Evolutionary conservation across 106 monocot species (phyloP).

Genomic region (Dioscorea dumetorum): DNA sequence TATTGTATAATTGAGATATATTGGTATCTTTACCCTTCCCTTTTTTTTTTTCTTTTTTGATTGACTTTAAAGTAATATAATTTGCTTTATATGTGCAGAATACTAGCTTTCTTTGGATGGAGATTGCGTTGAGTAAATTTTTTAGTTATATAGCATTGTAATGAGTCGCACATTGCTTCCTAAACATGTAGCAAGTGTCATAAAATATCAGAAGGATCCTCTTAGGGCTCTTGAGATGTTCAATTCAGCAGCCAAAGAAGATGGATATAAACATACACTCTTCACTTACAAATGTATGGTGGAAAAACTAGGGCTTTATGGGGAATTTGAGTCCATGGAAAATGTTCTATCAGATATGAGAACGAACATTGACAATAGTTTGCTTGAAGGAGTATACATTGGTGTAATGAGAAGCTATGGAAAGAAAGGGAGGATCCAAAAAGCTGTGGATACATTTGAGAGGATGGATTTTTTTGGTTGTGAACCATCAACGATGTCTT

Average conservation of each 20-base stretch:
- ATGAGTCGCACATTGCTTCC: constrained; percentile 57
- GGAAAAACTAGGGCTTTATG: constrained; percentile 53
- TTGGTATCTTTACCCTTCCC: too few relatives aligned
- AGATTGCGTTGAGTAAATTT: neutral
- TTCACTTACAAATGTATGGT: constrained; percentile 61
- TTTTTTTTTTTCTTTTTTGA: too few relatives aligned
- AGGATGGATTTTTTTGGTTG: constrained; percentile 85
- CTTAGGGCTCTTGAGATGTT: constrained; percentile 70
- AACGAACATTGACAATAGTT: constrained; percentile 27
- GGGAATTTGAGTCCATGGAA: constrained; percentile 67
- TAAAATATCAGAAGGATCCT: constrained; percentile 59
- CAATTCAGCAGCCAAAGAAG: constrained; percentile 37
- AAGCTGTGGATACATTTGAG: constrained; percentile 80
- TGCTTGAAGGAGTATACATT: constrained; percentile 50
- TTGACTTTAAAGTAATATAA: too few relatives aligned
- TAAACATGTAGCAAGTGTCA: constrained; percentile 47
- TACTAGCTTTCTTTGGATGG: neutral
- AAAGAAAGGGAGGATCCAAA: constrained; percentile 33
- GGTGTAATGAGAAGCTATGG: constrained; percentile 62
- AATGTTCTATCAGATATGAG: constrained; percentile 55
- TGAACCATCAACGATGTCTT: constrained; percentile 56
- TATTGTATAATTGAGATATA: too few relatives aligned
- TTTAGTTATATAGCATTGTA: neutral
- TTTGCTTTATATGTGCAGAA: too few relatives aligned
- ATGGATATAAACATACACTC: constrained; percentile 49